Conservation (phyloP, 257 asterid genomes). For the Scutellaria baicalensis region DNA sequence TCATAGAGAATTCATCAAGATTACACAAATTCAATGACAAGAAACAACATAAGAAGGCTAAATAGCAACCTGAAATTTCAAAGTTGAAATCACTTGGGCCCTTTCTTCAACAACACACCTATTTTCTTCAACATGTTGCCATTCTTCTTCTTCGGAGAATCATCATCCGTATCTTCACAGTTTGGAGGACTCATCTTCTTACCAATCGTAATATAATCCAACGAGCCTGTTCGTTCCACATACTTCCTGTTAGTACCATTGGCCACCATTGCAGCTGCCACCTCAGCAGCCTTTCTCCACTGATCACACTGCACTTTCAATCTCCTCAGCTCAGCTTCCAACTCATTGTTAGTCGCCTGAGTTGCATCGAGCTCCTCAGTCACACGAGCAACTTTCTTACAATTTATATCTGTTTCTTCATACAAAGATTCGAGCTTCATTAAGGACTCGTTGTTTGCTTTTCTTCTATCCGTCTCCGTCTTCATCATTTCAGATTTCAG, state of each 20-base stretch:
- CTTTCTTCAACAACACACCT: conserved; percentile 59
- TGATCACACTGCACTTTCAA: conserved; percentile 77
- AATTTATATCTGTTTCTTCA: conserved; percentile 45
- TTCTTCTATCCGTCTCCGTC: too few relatives aligned
- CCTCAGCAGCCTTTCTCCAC: conserved; percentile 94
- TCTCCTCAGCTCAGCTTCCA: conserved; percentile 70
- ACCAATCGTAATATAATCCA: conserved; percentile 37
- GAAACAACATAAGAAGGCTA: neutral
- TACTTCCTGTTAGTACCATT: conserved; percentile 41
- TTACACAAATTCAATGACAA: neutral
- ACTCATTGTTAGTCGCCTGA: conserved; percentile 46
- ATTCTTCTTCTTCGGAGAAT: conserved; percentile 63
- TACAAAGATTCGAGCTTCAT: conserved; percentile 30
- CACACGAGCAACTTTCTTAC: conserved; percentile 32
- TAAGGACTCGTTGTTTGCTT: conserved; percentile 40
- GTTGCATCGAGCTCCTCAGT: conserved; percentile 64
- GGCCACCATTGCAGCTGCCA: conserved; percentile 67
- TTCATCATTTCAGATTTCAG: conserved; percentile 44
- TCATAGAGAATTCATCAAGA: neutral
- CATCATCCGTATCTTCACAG: conserved; percentile 55
- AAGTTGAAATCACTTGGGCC: conserved; percentile 41
- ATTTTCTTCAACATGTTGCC: conserved; percentile 74
- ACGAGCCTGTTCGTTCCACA: conserved; percentile 39
- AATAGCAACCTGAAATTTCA: neutral
- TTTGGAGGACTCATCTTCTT: conserved; percentile 40